These are phyloP conservation scores for Nitzschia sp. DNA, from an alignment of 108 stramenopile genomes.

Conservation along the genomic window DNA sequence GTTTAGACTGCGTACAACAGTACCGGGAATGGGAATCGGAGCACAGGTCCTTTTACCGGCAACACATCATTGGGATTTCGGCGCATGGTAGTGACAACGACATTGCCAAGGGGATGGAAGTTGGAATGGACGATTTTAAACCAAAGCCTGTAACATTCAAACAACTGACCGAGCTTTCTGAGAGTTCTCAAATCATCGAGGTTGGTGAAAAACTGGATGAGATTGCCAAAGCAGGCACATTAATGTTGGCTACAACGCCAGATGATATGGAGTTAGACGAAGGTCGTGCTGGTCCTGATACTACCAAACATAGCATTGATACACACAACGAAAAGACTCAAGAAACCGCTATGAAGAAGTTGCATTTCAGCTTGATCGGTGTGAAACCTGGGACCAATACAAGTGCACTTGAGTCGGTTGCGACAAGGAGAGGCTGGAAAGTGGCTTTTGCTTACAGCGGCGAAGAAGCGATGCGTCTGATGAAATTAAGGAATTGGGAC, in stretches of 20 bases:
- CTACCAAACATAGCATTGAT: too few species aligned
- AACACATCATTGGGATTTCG: conserved; percentile 64
- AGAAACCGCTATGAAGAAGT: too few species aligned
- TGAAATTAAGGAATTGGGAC: conserved; percentile 61
- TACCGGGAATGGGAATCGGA: conserved; percentile 65
- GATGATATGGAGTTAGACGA: too few species aligned
- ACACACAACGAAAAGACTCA: too few species aligned
- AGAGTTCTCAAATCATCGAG: conserved; percentile 22
- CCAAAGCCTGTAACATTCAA: conserved; percentile 65
- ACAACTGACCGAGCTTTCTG: conserved; percentile 46
- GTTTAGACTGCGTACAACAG: conserved; percentile 71
- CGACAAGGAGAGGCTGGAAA: conserved; percentile 46
- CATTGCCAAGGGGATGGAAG: conserved; percentile 50
- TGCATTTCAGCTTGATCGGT: too few species aligned
- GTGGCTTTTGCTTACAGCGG: conserved; percentile 43
- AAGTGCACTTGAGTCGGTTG: neutral
- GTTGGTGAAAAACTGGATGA: conserved; percentile 27
- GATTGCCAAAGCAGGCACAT: conserved; percentile 13
- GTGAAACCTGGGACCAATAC: neutral
- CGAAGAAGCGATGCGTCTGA: conserved; percentile 46
- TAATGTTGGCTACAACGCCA: neutral
- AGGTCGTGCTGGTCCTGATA: too few species aligned
- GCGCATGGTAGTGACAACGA: conserved; percentile 64
- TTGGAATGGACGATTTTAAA: conserved; percentile 68
- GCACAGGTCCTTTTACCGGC: conserved; percentile 44